phyloP scores from a whole-genome alignment of 768 basidiomycete genomes.

The Boletus sp. region DNA sequence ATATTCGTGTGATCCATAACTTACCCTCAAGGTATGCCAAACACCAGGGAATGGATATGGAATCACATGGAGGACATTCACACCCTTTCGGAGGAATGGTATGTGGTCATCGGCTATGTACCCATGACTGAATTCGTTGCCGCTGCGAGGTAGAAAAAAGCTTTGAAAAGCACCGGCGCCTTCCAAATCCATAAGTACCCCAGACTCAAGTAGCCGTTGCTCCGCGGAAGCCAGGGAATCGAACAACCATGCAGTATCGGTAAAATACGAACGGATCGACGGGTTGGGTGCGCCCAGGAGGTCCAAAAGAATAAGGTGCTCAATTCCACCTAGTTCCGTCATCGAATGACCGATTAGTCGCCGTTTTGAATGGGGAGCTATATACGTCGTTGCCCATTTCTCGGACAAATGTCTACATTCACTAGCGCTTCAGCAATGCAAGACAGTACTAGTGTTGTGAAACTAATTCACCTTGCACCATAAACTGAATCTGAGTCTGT shows the following conservation, averaged over 20 bases:
- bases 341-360: constrained; percentile 50
- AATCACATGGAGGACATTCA: constrained; percentile 88
- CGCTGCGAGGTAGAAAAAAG: constrained; percentile 61
- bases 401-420: constrained; percentile 76
- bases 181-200: constrained; percentile 53
- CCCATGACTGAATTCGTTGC: constrained; percentile 40
- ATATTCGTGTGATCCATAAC: constrained; percentile 19
- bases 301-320: constrained; percentile 91
- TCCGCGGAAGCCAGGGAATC: constrained; percentile 76
- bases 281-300: constrained; percentile 82
- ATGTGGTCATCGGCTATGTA: constrained; percentile 91
- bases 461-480: constrained; percentile 70
- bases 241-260: constrained; percentile 92
- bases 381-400: constrained; percentile 74
- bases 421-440: not conserved
- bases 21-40: constrained; percentile 80
- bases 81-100: constrained; percentile 82
- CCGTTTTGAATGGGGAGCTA: constrained; percentile 59
- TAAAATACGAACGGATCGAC: constrained; percentile 74
- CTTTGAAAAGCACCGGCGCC: constrained; percentile 48
- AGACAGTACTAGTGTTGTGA: not conserved
- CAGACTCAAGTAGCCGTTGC: constrained; percentile 60
- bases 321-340: constrained; percentile 75
- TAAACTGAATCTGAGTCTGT: constrained; percentile 89
- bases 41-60: constrained; percentile 84